Base-by-base conservation (phyloP, 371 early-diverging fungal genomes). In the Mucor mucedo region DNA sequence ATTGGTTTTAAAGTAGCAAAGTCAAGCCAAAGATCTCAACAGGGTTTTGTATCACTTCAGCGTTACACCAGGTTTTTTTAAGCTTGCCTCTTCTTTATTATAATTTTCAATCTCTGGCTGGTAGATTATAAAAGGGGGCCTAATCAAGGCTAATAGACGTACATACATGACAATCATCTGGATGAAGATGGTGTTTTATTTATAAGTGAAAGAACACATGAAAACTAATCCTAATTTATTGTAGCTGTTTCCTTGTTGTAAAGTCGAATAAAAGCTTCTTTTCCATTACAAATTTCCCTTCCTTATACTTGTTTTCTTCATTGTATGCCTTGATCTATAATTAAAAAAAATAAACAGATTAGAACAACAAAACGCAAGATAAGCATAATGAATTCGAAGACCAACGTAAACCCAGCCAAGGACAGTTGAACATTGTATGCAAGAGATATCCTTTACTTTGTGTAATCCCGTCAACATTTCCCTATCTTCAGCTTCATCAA, bases 361-460 rank as follows among this genome's bases (percentile, higher is more conserved):
- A n/a, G 38, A 47, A 47, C 7, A 16, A 41, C 6, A 61, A 44
- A 33, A 45, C 42, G 29, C 13, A 44, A n/a, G 44, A n/a, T 5
- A 16, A 44, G 5, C 13, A 4, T 13, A 44, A 44, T 57, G 29
- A 41, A 38, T 29, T 28, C 10, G 8, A 44, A 44, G 44, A 67
- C 84, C 68, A 76, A 89, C 87, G 75, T 91, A 91, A 70, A 83
- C 85, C 89, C 90, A 91, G 14, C 92, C 92, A 33, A 92, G 84
- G 50, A 86, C 68, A 4, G 79, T 77, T 21, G 83, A 75, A 60
- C 90, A 90, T 59, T 78, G 72, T 29, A 70, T 68, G 63, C 91
- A 91, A 55, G 74, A 79, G 58, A 91, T 84, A 59, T 90, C 89
- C 58, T 77, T 73, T 44, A 92, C 89, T 5, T 79, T 82, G 62